phyloP scores from a whole-genome alignment of 331 rosid species.

The Quercus tomentella region DNA sequence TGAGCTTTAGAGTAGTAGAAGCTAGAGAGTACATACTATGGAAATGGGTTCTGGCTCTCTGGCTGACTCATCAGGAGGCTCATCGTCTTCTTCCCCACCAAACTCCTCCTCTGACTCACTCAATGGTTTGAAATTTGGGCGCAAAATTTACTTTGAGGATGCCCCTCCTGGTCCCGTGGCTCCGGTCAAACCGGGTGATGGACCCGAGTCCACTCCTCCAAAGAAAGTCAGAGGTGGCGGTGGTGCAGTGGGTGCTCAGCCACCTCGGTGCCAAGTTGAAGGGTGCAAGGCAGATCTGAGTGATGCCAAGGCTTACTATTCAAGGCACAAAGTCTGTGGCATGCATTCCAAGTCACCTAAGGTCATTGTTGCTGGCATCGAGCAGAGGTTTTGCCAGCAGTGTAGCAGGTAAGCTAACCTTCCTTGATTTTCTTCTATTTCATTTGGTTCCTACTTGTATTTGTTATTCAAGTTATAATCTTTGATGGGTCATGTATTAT shows the following conservation, averaged over 20 bases:
- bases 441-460: neutral
- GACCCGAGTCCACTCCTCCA: conserved; percentile 30
- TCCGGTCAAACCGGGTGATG: conserved; percentile 33
- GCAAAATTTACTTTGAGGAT: conserved; percentile 72
- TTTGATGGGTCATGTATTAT: too few relatives aligned
- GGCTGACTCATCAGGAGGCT: conserved; percentile 39
- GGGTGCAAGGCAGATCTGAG: conserved; percentile 88
- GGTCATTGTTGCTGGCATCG: conserved; percentile 68
- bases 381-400: conserved; percentile 97
- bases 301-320: conserved; percentile 83
- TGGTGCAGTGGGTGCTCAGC: conserved; percentile 42
- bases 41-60: conserved; percentile 52
- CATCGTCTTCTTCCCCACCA: conserved; percentile 50
- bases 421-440: neutral
- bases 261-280: conserved; percentile 93
- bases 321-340: conserved; percentile 84
- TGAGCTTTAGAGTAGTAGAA: conserved; percentile 18
- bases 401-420: conserved; percentile 73
- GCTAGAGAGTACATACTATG: neutral
- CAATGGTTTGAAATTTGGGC: conserved; percentile 72
- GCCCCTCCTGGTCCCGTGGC: conserved; percentile 25
- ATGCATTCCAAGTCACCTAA: conserved; percentile 84
- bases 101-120: conserved; percentile 60
- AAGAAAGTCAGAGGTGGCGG: conserved; percentile 49
- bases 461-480: neutral